Base-by-base conservation (phyloP, 23 red algal genomes). In the Agarophyton chilense region DNA sequence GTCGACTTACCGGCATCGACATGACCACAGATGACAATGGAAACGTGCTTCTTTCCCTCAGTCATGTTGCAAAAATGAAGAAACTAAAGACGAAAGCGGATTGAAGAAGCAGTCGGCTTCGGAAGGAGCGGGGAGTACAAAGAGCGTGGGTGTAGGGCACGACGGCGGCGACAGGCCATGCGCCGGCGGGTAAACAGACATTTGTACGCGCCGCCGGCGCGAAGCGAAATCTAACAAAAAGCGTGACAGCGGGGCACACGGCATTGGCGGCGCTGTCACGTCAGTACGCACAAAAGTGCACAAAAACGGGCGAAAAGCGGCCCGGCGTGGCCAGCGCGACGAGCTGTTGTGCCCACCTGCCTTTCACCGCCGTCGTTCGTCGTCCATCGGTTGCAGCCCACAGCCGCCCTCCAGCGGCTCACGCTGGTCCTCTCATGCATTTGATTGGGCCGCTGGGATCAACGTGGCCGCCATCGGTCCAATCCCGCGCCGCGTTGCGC, bases 1-100 rank as follows among this genome's bases (percentile, higher is more conserved):
- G 96, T 98, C 10, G 92, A 95, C 71, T 98, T 98, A 80, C 96
- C 96, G 74, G 96, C 90, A 85, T 98, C 96, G 86, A 98, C 96
- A 93, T 98, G 96, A 29, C 96, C 96, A 80, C 90, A 95, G 56
- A 98, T 94, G 77, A 98, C 96, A 36, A 98, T 93, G 50, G 95
- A 98, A 66, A 98, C 95, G 78, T 98, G 95, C 79, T 94, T 71
- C 92, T 98, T 98, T 51, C 93, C 95, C 72, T 98, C 93, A 82
- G 91, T 93, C 95, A 98, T 98, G 62, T 35, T 87, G 80, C 49
- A 68, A 68, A 61, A 52, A 41, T 41, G 44, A 67, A 25, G 10
- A 36, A 10, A 51, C n/a, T 24, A 52, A 62, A 9, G 38, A 47
- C 26, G 18, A 66, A 83, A 17, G 79, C 29, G 54, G 21, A 68